Evolutionary conservation across 2,329 filamentous ascomycete genomes (phyloP), one percentile per base, ranked within the genome.

Genomic region (Sphaerulina musiva): DNA sequence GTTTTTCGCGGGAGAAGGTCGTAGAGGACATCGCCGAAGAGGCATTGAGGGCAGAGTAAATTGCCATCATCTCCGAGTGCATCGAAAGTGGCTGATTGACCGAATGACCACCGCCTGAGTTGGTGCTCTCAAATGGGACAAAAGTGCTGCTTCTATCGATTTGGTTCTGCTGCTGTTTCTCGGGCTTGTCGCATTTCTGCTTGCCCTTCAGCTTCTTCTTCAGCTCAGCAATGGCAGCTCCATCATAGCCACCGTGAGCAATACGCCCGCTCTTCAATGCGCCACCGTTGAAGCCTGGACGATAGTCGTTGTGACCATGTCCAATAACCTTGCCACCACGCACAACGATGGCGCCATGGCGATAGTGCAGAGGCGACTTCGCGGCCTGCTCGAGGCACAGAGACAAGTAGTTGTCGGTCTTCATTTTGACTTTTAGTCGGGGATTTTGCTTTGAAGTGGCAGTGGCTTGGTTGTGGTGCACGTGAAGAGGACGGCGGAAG

Each of bases 41-140:
- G 48, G 73, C 69, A 40, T 72, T 68, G 49, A 79, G 72, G 42
- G 76, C 76, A 29, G 73, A 74, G 61, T 76, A 73, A 62, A 80
- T 77, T 29, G 77, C 77, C 75, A 79, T 79, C 76, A 79, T 80
- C 70, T 80, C 77, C 3, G 74, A 74, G 60, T 80, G 77, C 75
- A 80, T 78, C 12, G 71, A 76, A 14, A 80, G 68, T 8, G 73
- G 70, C 31, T 68, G 68, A 58, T 76, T 76, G 50, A 70, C 68
- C 32, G 69, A 64, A 51, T 69, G 68, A 14, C 72, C 72, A 36
- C 67, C 67, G 42, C 68, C 65, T 36, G 65, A 63, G 53, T 45
- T 66, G 61, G 46, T 60, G 61, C 23, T 39, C 62, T 74, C 72
- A 51, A 72, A 73, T 2, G 67, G 67, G 44, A 69, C 70, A 58